Conservation (phyloP, 768 basidiomycete genomes). For the Sistotremastrum niveocremeum region DNA sequence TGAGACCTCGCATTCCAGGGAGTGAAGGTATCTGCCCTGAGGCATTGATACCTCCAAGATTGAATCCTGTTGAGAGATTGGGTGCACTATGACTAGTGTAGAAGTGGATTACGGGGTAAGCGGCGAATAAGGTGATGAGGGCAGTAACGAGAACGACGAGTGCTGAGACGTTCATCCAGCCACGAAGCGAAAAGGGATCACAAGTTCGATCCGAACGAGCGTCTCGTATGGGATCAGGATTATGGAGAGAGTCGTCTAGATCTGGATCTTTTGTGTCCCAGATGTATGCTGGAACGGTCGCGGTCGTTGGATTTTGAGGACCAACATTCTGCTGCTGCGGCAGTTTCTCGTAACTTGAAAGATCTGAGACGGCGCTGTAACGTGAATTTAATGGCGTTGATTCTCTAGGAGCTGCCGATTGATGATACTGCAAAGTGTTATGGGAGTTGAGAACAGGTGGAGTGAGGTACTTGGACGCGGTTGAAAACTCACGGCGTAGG, state of each 20-base stretch:
- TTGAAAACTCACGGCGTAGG: constrained; percentile 56
- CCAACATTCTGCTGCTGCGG: constrained; percentile 22
- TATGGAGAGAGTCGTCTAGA: constrained; percentile 81
- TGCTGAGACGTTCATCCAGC: constrained; percentile 68
- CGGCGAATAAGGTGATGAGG: constrained; percentile 71
- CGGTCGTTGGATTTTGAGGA: constrained; percentile 28
- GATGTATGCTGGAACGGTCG: constrained; percentile 54
- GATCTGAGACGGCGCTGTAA: constrained; percentile 43
- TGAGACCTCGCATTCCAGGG: constrained; percentile 47
- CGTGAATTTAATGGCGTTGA: constrained; percentile 19
- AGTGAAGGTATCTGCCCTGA: constrained; percentile 79
- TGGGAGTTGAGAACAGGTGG: not conserved
- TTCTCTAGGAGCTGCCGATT: not conserved
- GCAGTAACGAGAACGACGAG: constrained; percentile 55
- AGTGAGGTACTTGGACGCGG: not conserved
- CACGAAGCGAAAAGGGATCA: constrained; percentile 66
- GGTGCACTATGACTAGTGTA: constrained; percentile 14
- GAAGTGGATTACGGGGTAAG: constrained; percentile 70
- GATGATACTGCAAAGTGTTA: constrained; percentile 3
- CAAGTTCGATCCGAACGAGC: constrained; percentile 45
- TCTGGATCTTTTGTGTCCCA: constrained; percentile 78
- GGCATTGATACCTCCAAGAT: constrained; percentile 80
- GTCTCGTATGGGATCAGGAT: constrained; percentile 68
- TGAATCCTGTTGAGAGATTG: constrained; percentile 36
- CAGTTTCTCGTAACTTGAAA: constrained; percentile 19